Evolutionary conservation across 2,329 filamentous ascomycete genomes (phyloP), one percentile per base, ranked within the genome.

Genomic region (Chaetothyriales sp.): DNA sequence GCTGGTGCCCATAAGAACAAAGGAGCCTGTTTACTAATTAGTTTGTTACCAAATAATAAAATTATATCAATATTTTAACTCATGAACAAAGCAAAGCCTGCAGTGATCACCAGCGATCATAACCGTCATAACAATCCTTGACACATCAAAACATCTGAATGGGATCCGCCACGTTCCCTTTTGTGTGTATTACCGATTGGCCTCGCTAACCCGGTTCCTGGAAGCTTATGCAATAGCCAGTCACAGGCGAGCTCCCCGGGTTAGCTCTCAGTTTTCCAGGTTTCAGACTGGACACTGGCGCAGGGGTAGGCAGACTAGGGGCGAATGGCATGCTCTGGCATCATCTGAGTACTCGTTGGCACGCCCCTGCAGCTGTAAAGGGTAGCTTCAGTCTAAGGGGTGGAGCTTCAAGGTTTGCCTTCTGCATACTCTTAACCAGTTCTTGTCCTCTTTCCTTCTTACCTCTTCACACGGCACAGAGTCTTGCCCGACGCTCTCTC

Each of bases 401-500:
- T 40, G 33, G 33, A 40, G 33, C 13, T 40, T 40, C 4, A 15
- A 15, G 10, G 10, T 40, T 40, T 40, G 29, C 33, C 15, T 33
- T 15, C 10, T 40, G 33, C 15, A 2, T 40, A 40, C 15, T 40
- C 33, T 10, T 28, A 18, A 4, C 40, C 9, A 51, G 53, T 52
- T 53, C 50, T 51, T 46, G 43, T 49, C 49, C 28, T 50, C 52
- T 51, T 58, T 56, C 55, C 47, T 58, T 46, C 51, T 28, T 46
- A 44, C 22, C 55, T 53, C 47, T 58, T 46, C 51, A 40, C 48
- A 44, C 22, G 47, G 37, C 13, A 40, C 13, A 40, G 8, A 15
- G 15, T 15, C 13, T 40, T 25, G 19, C 47, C 40, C 47, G 47
- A 51, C 47, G 20, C 49, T 54, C 50, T 43, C 46, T 51, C 52